Evolutionary conservation across 257 asterid species (phyloP).

Genomic region (Misopates orontium): DNA sequence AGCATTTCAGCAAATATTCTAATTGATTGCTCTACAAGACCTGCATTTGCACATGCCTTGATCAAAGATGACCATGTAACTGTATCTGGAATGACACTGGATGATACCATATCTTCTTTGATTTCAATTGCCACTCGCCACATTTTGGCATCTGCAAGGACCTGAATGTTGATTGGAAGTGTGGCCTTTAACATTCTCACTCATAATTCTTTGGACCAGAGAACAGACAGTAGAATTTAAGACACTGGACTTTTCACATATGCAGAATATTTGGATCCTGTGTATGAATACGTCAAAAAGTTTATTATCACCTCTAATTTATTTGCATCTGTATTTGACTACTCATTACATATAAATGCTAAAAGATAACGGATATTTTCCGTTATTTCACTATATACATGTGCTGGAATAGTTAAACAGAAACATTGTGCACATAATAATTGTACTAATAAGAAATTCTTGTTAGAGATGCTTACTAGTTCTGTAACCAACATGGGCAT

Average conservation of each 20-base stretch:
- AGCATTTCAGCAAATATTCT: slow-evolving; percentile 83
- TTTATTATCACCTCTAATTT: slow-evolving; percentile 18
- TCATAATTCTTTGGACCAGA: slow-evolving; percentile 32
- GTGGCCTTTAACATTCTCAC: slow-evolving; percentile 36
- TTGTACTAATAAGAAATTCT: slow-evolving; percentile 15
- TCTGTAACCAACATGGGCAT: slow-evolving; percentile 11
- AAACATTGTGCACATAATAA: slow-evolving; percentile 15
- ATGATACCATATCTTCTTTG: slow-evolving; percentile 78
- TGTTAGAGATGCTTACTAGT: slow-evolving; percentile 8
- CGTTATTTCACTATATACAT: slow-evolving; percentile 13
- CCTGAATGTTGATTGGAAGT: slow-evolving; percentile 62
- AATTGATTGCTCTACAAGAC: slow-evolving; percentile 78
- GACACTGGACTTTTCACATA: slow-evolving; percentile 22
- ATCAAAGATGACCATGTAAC: slow-evolving; percentile 90
- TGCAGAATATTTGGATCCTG: slow-evolving; percentile 34
- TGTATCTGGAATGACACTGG: slow-evolving; percentile 72
- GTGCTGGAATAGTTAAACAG: slow-evolving; percentile 17
- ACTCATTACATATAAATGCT: slow-evolving; percentile 16
- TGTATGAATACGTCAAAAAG: slow-evolving; percentile 21
- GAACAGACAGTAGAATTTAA: slow-evolving; percentile 29
- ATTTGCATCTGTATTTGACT: slow-evolving; percentile 19
- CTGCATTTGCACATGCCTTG: slow-evolving; percentile 88
- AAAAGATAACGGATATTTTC: slow-evolving; percentile 27
- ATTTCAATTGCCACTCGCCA: slow-evolving; percentile 79
- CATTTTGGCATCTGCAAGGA: slow-evolving; percentile 91